phyloP scores from a whole-genome alignment of 768 basidiomycete genomes.

The Strobilomyces echinocephalus region DNA sequence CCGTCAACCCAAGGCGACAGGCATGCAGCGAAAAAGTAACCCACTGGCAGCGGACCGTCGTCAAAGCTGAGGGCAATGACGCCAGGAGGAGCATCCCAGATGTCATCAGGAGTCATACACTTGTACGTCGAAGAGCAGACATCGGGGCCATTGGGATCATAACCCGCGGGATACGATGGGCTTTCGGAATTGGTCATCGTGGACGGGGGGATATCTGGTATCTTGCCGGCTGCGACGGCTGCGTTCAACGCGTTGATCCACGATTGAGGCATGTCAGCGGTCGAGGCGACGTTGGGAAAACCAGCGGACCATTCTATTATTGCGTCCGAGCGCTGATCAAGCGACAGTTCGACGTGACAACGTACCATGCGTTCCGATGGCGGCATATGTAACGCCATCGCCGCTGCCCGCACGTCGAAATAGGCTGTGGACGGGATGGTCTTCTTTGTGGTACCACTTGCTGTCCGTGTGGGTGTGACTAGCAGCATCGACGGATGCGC shows the following conservation, averaged over 20 bases:
- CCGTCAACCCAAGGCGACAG: conserved; percentile 1
- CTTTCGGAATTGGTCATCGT: conserved; percentile 29
- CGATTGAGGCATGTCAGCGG: conserved; percentile 48
- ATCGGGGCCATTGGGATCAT: conserved; percentile 39
- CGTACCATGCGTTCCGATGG: conserved; percentile 59
- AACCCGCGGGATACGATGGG: conserved; percentile 37
- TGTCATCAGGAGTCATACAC: conserved; percentile 55
- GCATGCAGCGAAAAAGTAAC: conserved; percentile 9
- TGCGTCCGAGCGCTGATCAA: not conserved
- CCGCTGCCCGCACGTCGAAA: conserved; percentile 48
- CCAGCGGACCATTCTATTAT: conserved; percentile 54
- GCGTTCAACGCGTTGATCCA: conserved; percentile 72
- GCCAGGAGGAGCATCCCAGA: conserved; percentile 76
- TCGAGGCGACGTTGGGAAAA: conserved; percentile 59
- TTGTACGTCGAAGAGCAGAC: conserved; percentile 79
- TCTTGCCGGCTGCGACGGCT: conserved; percentile 63
- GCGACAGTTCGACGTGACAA: not conserved
- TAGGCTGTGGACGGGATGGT: conserved; percentile 56
- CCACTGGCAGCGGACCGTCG: conserved; percentile 65
- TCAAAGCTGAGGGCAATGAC: conserved; percentile 68
- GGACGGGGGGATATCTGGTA: conserved; percentile 63
- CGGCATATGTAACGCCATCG: conserved; percentile 48
- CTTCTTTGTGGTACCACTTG: conserved; percentile 58
- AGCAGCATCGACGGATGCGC: conserved; percentile 17
- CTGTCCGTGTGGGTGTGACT: conserved; percentile 18